Conservation (phyloP, 179 eudicot species). For the Nepenthes alata region DNA sequence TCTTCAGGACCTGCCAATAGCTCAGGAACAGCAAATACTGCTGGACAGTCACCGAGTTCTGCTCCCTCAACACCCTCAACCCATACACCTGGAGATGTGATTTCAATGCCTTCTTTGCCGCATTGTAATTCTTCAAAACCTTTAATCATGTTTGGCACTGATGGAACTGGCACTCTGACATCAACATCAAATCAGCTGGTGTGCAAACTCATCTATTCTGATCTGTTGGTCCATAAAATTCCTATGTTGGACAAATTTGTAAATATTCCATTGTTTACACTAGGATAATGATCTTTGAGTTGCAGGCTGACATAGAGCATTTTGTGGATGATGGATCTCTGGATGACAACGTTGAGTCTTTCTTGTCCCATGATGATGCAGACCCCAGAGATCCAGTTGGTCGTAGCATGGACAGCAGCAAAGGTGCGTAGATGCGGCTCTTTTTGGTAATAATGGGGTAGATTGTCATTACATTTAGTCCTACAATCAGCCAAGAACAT, state of each 20-base stretch:
- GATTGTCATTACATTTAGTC: too few species aligned
- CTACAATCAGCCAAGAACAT: too few species aligned
- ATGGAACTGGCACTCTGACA: slow-evolving; percentile 43
- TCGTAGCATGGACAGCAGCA: slow-evolving; percentile 62
- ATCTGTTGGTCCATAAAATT: neutral
- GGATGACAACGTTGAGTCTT: slow-evolving; percentile 71
- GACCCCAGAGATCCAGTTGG: slow-evolving; percentile 59
- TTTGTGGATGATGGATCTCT: slow-evolving; percentile 70
- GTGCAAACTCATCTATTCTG: slow-evolving; percentile 6
- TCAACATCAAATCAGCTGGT: slow-evolving; percentile 72
- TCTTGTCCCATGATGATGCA: slow-evolving; percentile 66
- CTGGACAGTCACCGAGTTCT: slow-evolving; percentile 74
- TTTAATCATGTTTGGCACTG: slow-evolving; percentile 53
- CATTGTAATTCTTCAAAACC: slow-evolving; percentile 57
- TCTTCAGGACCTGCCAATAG: slow-evolving; percentile 90
- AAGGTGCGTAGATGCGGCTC: slow-evolving; percentile 30
- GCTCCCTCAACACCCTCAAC: slow-evolving; percentile 79
- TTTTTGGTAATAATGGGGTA: neutral
- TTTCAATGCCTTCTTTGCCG: slow-evolving; percentile 57
- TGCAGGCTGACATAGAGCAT: slow-evolving; percentile 69
- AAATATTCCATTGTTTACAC: slow-evolving; percentile 3
- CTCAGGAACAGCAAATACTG: slow-evolving; percentile 79
- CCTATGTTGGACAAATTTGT: neutral
- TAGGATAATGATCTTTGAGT: slow-evolving; percentile 35
- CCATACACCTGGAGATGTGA: slow-evolving; percentile 63